Conservation (phyloP, 495 filamentous ascomycete genomes). For the Astrothelium macrocarpum region DNA sequence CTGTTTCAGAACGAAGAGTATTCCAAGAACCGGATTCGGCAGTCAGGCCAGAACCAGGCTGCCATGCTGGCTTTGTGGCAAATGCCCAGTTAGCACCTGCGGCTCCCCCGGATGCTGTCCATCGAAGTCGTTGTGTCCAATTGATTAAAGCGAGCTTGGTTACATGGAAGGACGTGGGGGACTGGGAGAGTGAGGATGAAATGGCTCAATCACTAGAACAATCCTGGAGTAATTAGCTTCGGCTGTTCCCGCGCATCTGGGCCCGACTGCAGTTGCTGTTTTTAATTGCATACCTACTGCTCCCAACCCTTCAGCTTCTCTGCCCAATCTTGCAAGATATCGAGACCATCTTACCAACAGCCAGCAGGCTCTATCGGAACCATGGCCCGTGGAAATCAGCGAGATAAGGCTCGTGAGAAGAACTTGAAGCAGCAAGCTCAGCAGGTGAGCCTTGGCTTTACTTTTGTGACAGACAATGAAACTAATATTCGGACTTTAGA, state of each 20-base stretch:
- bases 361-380: slow-evolving; percentile 15
- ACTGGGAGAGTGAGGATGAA: neutral
- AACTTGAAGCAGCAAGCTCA: slow-evolving; percentile 54
- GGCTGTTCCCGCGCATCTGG: neutral
- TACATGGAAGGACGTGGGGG: neutral
- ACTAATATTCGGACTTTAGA: neutral
- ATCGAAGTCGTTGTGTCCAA: neutral
- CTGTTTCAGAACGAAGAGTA: slow-evolving; percentile 17
- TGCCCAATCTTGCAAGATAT: too few species aligned
- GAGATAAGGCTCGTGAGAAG: slow-evolving; percentile 79
- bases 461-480: slow-evolving; percentile 2
- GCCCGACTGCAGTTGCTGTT: neutral
- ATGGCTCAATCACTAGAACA: neutral
- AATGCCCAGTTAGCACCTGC: neutral
- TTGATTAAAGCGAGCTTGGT: neutral
- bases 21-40: neutral
- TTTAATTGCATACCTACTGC: neutral
- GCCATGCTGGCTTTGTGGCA: neutral
- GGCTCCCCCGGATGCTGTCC: neutral
- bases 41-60: neutral
- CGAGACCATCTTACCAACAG: neutral
- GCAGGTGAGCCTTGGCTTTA: slow-evolving; percentile 37
- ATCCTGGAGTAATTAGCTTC: neutral
- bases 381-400: slow-evolving; percentile 92
- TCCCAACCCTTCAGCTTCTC: too few species aligned